These are phyloP conservation scores for Trichocladium uniseriatum DNA, from an alignment of 495 filamentous ascomycete species.

Conservation along the genomic window DNA sequence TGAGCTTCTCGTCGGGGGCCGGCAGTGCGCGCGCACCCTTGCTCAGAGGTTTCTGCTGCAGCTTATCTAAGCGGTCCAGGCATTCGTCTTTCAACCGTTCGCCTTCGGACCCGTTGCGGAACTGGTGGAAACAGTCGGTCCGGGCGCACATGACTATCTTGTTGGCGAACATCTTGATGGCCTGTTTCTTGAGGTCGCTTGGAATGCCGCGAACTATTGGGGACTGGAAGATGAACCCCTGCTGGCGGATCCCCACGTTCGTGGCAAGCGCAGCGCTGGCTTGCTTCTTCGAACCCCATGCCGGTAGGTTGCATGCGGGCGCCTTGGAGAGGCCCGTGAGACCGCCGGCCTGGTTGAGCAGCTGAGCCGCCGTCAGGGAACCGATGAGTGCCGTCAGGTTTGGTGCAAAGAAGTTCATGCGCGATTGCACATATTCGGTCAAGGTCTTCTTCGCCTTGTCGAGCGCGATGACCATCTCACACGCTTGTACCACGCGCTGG, in stretches of 20 bases:
- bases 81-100: conserved; percentile 77
- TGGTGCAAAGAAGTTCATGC: conserved; percentile 92
- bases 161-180: conserved; percentile 88
- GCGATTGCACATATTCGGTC: conserved; percentile 92
- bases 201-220: conserved; percentile 77
- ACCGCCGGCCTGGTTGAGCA: conserved; percentile 88
- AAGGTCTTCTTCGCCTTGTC: conserved; percentile 80
- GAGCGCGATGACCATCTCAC: conserved; percentile 76
- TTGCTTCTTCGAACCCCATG: conserved; percentile 80
- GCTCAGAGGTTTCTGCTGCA: conserved; percentile 88
- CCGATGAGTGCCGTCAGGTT: conserved; percentile 91
- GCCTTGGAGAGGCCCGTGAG: conserved; percentile 81
- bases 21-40: conserved; percentile 81
- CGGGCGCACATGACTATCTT: conserved; percentile 89
- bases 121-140: conserved; percentile 77
- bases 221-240: conserved; percentile 90
- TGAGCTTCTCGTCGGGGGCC: conserved; percentile 90
- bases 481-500: conserved; percentile 63
- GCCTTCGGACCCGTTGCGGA: conserved; percentile 72
- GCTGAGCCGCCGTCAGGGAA: conserved; percentile 88
- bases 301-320: conserved; percentile 83
- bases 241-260: conserved; percentile 82
- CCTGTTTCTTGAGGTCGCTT: conserved; percentile 80
- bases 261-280: conserved; percentile 81
- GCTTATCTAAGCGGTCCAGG: conserved; percentile 81